phyloP scores from a whole-genome alignment of 345 rosid genomes.

The Camelina sativa region DNA sequence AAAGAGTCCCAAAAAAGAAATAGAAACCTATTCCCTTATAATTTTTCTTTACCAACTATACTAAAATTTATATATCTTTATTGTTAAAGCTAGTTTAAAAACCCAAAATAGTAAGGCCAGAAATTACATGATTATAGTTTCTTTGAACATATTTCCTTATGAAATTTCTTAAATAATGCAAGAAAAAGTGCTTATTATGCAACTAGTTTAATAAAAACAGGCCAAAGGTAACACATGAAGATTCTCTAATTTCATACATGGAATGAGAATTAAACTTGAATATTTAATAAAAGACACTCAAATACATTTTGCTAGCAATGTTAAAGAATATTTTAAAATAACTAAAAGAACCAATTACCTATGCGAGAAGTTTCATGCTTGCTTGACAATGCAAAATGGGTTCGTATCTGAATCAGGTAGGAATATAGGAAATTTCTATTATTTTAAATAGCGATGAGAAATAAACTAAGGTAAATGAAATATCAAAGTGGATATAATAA shows the following conservation, averaged over 20 bases:
- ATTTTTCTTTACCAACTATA: neutral
- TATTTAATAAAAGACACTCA: no score
- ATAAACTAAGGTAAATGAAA: neutral
- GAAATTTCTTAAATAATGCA: neutral
- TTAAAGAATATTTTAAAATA: neutral
- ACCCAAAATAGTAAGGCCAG: neutral
- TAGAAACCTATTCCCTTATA: neutral
- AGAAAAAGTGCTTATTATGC: neutral
- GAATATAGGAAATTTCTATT: neutral
- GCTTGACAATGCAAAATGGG: constrained; percentile 80
- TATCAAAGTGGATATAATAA: neutral
- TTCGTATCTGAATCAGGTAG: constrained; percentile 64
- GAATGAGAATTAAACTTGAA: neutral
- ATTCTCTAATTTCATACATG: neutral
- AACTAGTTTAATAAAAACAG: neutral
- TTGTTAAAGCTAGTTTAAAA: neutral
- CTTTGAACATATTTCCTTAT: no score
- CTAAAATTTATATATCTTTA: neutral
- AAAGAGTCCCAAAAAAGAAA: neutral
- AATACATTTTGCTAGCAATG: neutral
- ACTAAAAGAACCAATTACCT: constrained; percentile 47
- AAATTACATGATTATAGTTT: neutral
- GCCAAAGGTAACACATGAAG: neutral
- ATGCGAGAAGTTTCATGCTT: constrained; percentile 66
- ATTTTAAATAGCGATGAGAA: neutral